Conservation (phyloP, 2,329 filamentous ascomycete genomes). For the Phaeosphaeriaceae sp. region DNA sequence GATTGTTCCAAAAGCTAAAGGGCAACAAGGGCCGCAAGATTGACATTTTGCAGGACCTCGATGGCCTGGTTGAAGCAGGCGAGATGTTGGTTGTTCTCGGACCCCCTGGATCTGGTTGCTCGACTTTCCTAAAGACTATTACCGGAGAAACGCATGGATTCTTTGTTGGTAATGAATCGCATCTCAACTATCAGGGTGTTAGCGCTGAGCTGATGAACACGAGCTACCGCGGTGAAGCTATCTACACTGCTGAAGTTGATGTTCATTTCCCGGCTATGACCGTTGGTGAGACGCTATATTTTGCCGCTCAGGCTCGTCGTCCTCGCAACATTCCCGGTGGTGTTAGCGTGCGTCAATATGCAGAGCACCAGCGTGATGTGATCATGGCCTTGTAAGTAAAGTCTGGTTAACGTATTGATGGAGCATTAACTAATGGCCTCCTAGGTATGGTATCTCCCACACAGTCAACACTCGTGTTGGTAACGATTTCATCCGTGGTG, state of each 20-base stretch:
- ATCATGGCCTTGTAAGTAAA: constrained; percentile 58
- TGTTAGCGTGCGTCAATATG: constrained; percentile 61
- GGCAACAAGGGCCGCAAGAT: constrained; percentile 51
- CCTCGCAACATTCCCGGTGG: constrained; percentile 67
- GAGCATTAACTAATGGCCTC: not conserved
- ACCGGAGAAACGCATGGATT: constrained; percentile 84
- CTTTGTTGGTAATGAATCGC: constrained; percentile 70
- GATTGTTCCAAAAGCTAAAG: constrained; percentile 44
- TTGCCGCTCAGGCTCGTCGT: constrained; percentile 74
- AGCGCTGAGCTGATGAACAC: constrained; percentile 76
- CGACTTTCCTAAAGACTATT: constrained; percentile 83
- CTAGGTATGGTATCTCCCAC: constrained; percentile 72
- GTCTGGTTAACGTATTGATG: not conserved
- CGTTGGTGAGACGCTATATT: constrained; percentile 79
- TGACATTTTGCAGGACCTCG: constrained; percentile 71
- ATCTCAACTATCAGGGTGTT: constrained; percentile 84
- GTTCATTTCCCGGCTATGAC: constrained; percentile 79
- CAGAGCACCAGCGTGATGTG: constrained; percentile 71
- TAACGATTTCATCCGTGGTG: constrained; percentile 76
- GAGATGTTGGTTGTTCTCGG: constrained; percentile 80
- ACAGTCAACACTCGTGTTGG: constrained; percentile 75
- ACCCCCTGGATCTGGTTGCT: constrained; percentile 73
- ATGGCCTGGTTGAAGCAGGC: constrained; percentile 71
- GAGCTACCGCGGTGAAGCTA: constrained; percentile 80
- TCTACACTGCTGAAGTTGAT: constrained; percentile 86